Evolutionary conservation across 495 filamentous ascomycete genomes (phyloP).

Genomic region (Talaromyces wortmannii): DNA sequence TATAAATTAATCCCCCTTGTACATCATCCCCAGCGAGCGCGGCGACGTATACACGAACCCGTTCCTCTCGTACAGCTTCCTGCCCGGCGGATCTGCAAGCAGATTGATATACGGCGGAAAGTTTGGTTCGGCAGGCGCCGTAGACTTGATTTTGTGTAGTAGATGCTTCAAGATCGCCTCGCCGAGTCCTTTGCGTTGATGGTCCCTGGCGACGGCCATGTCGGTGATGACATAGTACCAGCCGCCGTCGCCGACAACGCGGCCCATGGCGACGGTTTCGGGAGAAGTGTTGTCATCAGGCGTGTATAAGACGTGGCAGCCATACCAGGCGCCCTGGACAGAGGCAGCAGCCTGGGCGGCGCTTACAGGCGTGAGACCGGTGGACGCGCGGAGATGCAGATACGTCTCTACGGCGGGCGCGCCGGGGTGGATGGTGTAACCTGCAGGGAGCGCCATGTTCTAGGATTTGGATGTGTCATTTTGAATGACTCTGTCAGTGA

Average conservation of each 20-base stretch:
- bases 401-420: constrained; percentile 29
- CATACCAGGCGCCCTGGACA: constrained; percentile 31
- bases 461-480: background rate
- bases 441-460: constrained; percentile 12
- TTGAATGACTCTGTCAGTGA: background rate
- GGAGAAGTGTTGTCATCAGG: background rate
- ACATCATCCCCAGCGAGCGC: constrained; percentile 18
- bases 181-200: constrained; percentile 43
- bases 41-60: constrained; percentile 40
- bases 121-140: constrained; percentile 23
- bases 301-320: constrained; percentile 6
- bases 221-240: constrained; percentile 49
- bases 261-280: constrained; percentile 39
- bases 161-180: constrained; percentile 36
- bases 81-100: constrained; percentile 37
- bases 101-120: constrained; percentile 33
- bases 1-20: constrained; percentile 3
- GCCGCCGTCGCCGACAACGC: constrained; percentile 45
- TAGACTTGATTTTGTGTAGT: constrained; percentile 26
- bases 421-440: constrained; percentile 25
- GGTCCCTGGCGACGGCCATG: constrained; percentile 40
- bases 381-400: constrained; percentile 23
- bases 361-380: constrained; percentile 29
- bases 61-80: constrained; percentile 36
- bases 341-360: constrained; percentile 26